Evolutionary conservation across 257 asterid genomes (phyloP), one percentile per base, ranked within the genome.

Genomic region (Agastache rugosa): DNA sequence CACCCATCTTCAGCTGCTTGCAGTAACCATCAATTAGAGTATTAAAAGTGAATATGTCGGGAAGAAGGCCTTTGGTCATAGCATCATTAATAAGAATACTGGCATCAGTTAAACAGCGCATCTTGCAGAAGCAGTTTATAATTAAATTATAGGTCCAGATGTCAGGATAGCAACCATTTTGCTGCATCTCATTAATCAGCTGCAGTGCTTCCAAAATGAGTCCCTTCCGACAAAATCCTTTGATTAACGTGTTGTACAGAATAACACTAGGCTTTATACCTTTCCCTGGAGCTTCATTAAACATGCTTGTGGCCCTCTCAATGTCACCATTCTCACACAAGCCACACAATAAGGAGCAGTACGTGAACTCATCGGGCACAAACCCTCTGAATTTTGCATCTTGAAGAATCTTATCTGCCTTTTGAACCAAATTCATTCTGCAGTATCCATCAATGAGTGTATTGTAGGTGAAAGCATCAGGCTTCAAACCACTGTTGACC

Each of bases 21-120:
- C 93, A 90, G 76, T 86, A 89, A 35, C 99, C 98, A 80, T 88
- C 96, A 51, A 94, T 88, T 85, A 94, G 80, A 41, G 96, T 94
- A 79, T 94, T 94, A 79, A 94, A 92, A 62, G 96, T 89, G 84
- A 90, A 94, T 77, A 92, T 85, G 79, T 94, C 98, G 23, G 93
- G 96, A 79, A 83, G 70, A 62, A 84, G 50, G 73, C 97, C 99
- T 77, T 85, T 84, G 66, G 77, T 63, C 75, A 86, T 80, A 55
- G 91, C 97, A 81, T 83, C 87, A 75, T 92, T 81, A 79, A 90
- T 63, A 69, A 92, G 54, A 41, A 45, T 81, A 56, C 66, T 83
- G 65, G 97, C 98, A 79, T 92, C 96, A 29, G 81, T 62, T 77
- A 92, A 85, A 74, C 96, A 90, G 1, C 93, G 96, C 87, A 89